phyloP scores from a whole-genome alignment of 73 alveolate genomes.

The Chromera velia region DNA sequence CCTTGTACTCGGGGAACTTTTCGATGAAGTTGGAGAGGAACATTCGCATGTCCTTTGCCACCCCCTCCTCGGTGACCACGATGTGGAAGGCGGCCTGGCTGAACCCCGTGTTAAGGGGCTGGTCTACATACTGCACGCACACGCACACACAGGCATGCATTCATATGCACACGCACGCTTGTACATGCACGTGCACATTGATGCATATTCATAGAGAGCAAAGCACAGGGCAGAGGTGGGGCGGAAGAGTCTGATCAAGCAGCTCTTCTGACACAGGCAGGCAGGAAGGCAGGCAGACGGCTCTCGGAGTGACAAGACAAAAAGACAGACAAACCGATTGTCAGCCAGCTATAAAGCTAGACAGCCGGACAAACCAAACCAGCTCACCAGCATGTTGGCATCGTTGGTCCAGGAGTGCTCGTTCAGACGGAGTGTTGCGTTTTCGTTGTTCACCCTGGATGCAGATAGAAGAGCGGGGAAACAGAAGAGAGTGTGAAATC shows the following conservation, averaged over 20 bases:
- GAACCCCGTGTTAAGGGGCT: slow-evolving; percentile 70
- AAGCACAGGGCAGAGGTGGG: too few relatives aligned
- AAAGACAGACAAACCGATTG: background rate
- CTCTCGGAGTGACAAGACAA: background rate
- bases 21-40: slow-evolving; percentile 53
- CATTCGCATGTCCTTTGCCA: background rate
- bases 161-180: background rate
- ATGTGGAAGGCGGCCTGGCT: background rate
- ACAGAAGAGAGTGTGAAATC: too few relatives aligned
- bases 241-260: too few relatives aligned
- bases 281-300: too few relatives aligned
- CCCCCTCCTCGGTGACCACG: background rate
- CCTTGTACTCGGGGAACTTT: slow-evolving; percentile 50
- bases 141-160: slow-evolving; percentile 43
- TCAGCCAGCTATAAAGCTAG: background rate
- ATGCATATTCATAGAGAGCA: background rate
- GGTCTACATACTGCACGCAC: slow-evolving; percentile 63
- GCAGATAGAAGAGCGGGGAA: too few relatives aligned
- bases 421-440: too few relatives aligned
- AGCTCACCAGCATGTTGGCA: too few relatives aligned
- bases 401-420: too few relatives aligned
- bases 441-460: too few relatives aligned
- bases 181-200: background rate
- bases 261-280: background rate
- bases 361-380: too few relatives aligned